Conservation (phyloP, 2,329 filamentous ascomycete genomes). For the Dothideomycetes sp. region DNA sequence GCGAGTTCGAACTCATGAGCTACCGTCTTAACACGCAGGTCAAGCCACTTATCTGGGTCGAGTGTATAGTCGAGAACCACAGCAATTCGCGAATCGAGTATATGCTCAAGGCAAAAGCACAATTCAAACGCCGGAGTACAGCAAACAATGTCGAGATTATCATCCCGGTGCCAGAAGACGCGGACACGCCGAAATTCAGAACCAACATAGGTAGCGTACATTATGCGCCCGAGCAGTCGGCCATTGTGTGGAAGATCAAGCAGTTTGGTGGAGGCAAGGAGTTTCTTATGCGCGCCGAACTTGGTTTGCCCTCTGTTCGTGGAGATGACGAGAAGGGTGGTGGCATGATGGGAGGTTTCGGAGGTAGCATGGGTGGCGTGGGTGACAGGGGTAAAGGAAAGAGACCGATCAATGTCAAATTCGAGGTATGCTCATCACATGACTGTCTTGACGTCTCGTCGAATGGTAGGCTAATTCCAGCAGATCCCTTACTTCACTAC, state of each 20-base stretch:
- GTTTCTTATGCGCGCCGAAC: constrained; percentile 94
- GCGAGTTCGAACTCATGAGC: constrained; percentile 98
- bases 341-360: constrained; percentile 95
- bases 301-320: constrained; percentile 85
- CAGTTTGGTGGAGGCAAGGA: constrained; percentile 98
- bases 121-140: constrained; percentile 95
- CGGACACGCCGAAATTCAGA: constrained; percentile 88
- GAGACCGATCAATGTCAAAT: constrained; percentile 96
- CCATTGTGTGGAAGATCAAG: constrained; percentile 99
- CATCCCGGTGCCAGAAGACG: constrained; percentile 93
- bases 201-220: constrained; percentile 97
- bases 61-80: constrained; percentile 93
- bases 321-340: constrained; percentile 93
- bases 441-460: background rate
- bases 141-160: constrained; percentile 98
- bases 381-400: constrained; percentile 85
- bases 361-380: constrained; percentile 90
- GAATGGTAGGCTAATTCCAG: background rate
- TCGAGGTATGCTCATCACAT: no score
- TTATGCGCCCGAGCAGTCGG: constrained; percentile 93
- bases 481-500: constrained; percentile 99
- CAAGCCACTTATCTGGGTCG: constrained; percentile 97
- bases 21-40: constrained; percentile 98
- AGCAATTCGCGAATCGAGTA: constrained; percentile 94
- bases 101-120: constrained; percentile 94